Evolutionary conservation across 225 moss, liverwort and hornwort genomes (phyloP), one percentile per base, ranked within the genome.

Genomic region (Sphagnum contortum): DNA sequence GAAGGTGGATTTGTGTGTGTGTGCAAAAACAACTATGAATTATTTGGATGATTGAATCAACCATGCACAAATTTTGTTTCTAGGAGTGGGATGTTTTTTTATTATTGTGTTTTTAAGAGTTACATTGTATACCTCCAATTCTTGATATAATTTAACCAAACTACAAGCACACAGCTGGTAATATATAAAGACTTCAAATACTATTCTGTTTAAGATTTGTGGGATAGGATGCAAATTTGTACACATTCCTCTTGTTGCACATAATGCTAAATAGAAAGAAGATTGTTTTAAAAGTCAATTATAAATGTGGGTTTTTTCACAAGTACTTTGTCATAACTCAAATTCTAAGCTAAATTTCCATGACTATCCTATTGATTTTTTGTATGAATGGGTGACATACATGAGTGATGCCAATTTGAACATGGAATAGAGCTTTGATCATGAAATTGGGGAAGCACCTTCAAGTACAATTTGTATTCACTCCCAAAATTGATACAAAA

Each of bases 31-130:
- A 7, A 94, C 87, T 44, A 70, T 94, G 87, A 94, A 94, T 62
- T 94, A 94, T 65, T 70, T 96, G 44, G 96, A 96, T 77, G 66
- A 68, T 57, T 73, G 90, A 57, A 92, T 96, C 51, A 92, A 96
- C 69, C 83, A 83, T 5, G 96, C 90, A 0, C 82, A 92, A 64
- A 66, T 96, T 61, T 59, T 92, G 55, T 92, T 96, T 60, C 88
- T 90, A 3, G 90, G 92, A 12, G 96, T 96, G 63, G 96, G 66
- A n/a, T 96, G 90, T 68, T 96, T 96, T 70, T 63, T 96, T 71
- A 64, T 96, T 47, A 92, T 92, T 45, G 88, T 92, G 57, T 73
- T 74, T 75, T 67, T 96, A 66, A 92, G 96, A 5, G 78, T 90
- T 10, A 77, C 80, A 68, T 57, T 92, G 64, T 92, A 90, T 79